These are phyloP conservation scores for Solioccasus polychromus DNA, from an alignment of 768 basidiomycete species.

Conservation along the genomic window DNA sequence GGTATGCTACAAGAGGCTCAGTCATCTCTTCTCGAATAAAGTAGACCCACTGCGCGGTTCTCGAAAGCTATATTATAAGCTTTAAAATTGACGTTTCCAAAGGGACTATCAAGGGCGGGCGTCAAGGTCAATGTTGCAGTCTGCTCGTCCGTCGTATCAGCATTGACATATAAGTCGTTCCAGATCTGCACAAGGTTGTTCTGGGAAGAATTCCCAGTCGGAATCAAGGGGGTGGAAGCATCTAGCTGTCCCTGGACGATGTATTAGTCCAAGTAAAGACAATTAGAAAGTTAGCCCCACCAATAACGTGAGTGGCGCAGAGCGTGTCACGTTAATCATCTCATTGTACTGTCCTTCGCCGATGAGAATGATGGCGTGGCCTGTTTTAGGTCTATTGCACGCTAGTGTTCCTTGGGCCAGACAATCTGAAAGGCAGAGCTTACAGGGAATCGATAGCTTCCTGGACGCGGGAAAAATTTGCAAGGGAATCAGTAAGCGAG, in stretches of 20 bases:
- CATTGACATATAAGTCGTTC: slow-evolving; percentile 42
- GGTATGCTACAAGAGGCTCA: slow-evolving; percentile 38
- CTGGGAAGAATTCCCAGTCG: slow-evolving; percentile 42
- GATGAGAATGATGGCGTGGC: slow-evolving; percentile 48
- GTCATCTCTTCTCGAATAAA: neutral
- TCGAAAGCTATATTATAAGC: slow-evolving; percentile 67
- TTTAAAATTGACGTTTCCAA: slow-evolving; percentile 58
- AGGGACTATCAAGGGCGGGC: slow-evolving; percentile 46
- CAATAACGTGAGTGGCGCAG: slow-evolving; percentile 53
- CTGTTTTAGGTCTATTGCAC: slow-evolving; percentile 38
- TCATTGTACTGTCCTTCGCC: slow-evolving; percentile 60
- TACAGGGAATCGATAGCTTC: slow-evolving; percentile 56
- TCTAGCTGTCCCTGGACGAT: slow-evolving; percentile 50
- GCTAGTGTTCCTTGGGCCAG: neutral
- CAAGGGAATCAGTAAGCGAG: slow-evolving; percentile 43
- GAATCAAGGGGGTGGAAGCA: slow-evolving; percentile 32
- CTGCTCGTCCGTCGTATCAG: slow-evolving; percentile 51
- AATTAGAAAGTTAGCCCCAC: slow-evolving; percentile 29
- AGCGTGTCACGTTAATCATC: slow-evolving; percentile 53
- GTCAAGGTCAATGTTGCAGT: slow-evolving; percentile 58
- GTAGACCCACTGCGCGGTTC: slow-evolving; percentile 52
- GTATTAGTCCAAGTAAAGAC: slow-evolving; percentile 1
- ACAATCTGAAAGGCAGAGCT: slow-evolving; percentile 12
- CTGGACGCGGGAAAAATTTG: slow-evolving; percentile 51
- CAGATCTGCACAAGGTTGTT: slow-evolving; percentile 53